Evolutionary conservation across 1,284 basidiomycete genomes (phyloP).

Genomic region (Ceratobasidium theobromae): DNA sequence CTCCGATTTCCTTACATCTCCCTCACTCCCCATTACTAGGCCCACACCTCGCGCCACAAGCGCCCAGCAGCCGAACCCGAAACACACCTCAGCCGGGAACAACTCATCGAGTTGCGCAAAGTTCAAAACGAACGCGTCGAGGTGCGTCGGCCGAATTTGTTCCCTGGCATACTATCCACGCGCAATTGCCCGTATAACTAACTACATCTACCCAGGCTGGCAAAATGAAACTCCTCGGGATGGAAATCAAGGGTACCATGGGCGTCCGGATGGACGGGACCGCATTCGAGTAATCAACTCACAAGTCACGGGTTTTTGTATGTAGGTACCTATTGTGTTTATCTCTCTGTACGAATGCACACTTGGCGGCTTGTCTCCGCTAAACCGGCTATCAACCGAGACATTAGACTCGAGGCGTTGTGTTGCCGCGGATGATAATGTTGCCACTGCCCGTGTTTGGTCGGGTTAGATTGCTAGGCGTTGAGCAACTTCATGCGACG

Average conservation of each 20-base stretch:
- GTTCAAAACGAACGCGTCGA: constrained; percentile 81
- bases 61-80: constrained; percentile 59
- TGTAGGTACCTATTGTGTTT: too few species aligned
- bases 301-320: too few species aligned
- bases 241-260: constrained; percentile 77
- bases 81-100: constrained; percentile 71
- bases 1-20: neutral
- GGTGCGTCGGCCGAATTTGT: too few species aligned
- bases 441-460: too few species aligned
- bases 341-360: too few species aligned
- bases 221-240: constrained; percentile 79
- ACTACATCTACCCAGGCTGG: constrained; percentile 56
- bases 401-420: too few species aligned
- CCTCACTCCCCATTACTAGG: constrained; percentile 39
- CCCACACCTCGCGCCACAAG: constrained; percentile 66
- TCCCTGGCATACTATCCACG: constrained; percentile 33
- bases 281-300: neutral
- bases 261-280: constrained; percentile 79
- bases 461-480: too few species aligned
- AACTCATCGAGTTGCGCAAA: constrained; percentile 73
- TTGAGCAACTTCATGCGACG: too few species aligned
- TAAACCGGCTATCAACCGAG: too few species aligned
- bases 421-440: too few species aligned
- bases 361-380: too few species aligned
- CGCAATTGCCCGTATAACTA: constrained; percentile 7